phyloP scores from a whole-genome alignment of 1,139 yeast genomes.

The Taphrina communis region DNA sequence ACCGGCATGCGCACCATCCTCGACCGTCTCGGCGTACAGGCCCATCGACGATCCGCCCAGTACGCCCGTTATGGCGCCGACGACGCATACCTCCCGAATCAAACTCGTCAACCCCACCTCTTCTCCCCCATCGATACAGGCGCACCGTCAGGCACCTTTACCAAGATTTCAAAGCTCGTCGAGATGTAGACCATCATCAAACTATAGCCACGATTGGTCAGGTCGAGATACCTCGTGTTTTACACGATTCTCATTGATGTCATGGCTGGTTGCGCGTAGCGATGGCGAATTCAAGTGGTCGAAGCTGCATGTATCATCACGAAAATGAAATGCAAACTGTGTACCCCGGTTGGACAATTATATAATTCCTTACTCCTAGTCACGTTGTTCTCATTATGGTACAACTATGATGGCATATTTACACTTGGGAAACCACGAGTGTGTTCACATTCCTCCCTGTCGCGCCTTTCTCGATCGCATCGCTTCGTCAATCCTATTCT shows the following conservation, averaged over 20 bases:
- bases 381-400: constrained; percentile 1
- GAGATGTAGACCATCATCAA: too few relatives aligned
- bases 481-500: constrained; percentile 8
- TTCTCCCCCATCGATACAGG: constrained; percentile 27
- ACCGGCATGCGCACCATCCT: constrained; percentile 63
- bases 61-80: constrained; percentile 60
- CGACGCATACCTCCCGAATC: constrained; percentile 52
- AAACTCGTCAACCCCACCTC: constrained; percentile 8
- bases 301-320: too few relatives aligned
- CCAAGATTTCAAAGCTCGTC: constrained; percentile 6
- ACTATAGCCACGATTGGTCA: too few relatives aligned
- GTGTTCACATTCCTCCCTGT: background rate
- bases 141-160: background rate
- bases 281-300: too few relatives aligned
- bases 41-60: constrained; percentile 54
- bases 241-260: too few relatives aligned
- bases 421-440: background rate
- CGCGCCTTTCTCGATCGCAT: background rate
- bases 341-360: background rate
- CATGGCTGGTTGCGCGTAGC: too few relatives aligned
- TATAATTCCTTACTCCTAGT: background rate
- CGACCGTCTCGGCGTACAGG: constrained; percentile 64
- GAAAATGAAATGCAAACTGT: too few relatives aligned
- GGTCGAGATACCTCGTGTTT: too few relatives aligned
- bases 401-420: constrained; percentile 7